Evolutionary conservation across 495 filamentous ascomycete genomes (phyloP).

Genomic region (Astrothelium macrocarpum): DNA sequence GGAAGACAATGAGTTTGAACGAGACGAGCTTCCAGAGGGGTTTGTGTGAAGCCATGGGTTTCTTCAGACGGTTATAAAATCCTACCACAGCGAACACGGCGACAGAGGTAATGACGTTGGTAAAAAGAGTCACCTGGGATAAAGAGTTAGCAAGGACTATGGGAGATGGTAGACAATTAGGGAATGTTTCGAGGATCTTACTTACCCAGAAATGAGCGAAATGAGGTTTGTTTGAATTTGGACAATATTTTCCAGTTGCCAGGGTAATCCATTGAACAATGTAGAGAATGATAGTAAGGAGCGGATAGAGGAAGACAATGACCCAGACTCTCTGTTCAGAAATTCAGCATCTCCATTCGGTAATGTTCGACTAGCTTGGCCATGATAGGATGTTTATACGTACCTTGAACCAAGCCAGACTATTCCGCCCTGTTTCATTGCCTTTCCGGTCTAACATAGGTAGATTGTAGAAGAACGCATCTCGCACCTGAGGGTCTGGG

Average conservation of each 20-base stretch:
- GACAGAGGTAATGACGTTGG: background rate
- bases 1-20: constrained; percentile 12
- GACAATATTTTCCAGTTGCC: background rate
- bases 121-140: background rate
- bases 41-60: constrained; percentile 4
- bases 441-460: background rate
- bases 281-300: background rate
- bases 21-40: constrained; percentile 10
- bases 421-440: constrained; percentile 3
- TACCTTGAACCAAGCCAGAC: constrained; percentile 14
- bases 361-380: no score
- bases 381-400: background rate
- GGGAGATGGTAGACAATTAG: no score
- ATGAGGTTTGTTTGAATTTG: background rate
- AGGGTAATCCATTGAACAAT: constrained; percentile 2
- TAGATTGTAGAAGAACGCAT: constrained; percentile 10
- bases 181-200: no score
- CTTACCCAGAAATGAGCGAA: background rate
- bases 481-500: background rate
- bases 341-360: background rate
- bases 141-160: background rate
- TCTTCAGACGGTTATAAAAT: constrained; percentile 1
- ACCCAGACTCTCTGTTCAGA: constrained; percentile 9
- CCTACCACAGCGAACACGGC: background rate
- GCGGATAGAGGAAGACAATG: constrained; percentile 9